Evolutionary conservation across 2,329 filamentous ascomycete genomes (phyloP), one percentile per base, ranked within the genome.

Genomic region (Sporothrix luriei): DNA sequence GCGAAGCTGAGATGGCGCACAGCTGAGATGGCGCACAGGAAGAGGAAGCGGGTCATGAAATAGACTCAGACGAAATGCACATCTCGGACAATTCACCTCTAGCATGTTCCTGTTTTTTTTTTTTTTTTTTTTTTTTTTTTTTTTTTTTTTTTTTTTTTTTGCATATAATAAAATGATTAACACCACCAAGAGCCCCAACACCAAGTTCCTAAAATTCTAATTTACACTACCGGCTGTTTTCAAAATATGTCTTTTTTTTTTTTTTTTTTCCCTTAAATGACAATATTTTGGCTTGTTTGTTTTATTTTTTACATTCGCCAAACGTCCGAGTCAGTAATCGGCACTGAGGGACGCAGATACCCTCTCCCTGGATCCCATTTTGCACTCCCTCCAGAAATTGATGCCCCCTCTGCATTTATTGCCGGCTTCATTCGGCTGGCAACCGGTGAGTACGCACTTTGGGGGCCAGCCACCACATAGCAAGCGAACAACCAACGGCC

Each of bases 361-460:
- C 10, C 4, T 26, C 13, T 16, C 21, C 11, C 21, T 40, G 38
- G n/a, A 59, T 19, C 29, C 55, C 55, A 40, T 59, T 14, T 3
- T 43, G 55, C 55, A 43, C n/a, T 19, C 29, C 33, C 55, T 38
- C 33, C 33, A 61, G 33, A 24, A 61, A 24, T n/a, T n/a, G 9
- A 33, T 19, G 33, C 0, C 40, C 19, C 16, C 4, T 59, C 33
- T 9, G 33, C 21, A 10, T 14, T 10, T 33, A 4, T 7, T 33
- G 33, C 0, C 3, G 9, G 33, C 33, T 9, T 33, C 33, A 33
- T 33, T 5, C 4, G 24, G 33, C 33, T 21, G 33, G 33, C 14
- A 61, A 24, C 55, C 55, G 55, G 55, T 61, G 55, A 61, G n/a
- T 10, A 10, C 24, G 33, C 55, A 61, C 29, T 61, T 59, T 61